Conservation (phyloP, 495 filamentous ascomycete genomes). For the Hypoxylon crocopeplum region DNA sequence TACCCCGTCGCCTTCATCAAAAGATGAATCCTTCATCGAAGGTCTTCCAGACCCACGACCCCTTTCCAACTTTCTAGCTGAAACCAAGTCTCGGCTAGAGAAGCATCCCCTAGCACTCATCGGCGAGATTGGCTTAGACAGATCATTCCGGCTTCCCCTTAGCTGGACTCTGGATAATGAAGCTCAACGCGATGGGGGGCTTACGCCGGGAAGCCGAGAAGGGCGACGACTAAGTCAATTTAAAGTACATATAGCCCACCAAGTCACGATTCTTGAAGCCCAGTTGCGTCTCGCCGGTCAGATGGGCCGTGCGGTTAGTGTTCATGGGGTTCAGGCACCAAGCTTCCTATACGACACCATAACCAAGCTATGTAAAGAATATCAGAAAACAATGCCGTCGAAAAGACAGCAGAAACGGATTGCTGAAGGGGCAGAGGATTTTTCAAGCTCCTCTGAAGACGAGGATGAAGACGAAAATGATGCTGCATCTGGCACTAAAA, state of each 20-base stretch:
- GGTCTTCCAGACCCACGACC: conserved; percentile 74
- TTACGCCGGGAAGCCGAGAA: conserved; percentile 83
- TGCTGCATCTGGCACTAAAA: conserved; percentile 11
- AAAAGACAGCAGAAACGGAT: conserved; percentile 62
- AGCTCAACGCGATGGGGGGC: conserved; percentile 53
- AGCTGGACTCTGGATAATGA: conserved; percentile 54
- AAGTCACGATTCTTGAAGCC: conserved; percentile 74
- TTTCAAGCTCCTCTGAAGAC: conserved; percentile 52
- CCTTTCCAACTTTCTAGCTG: conserved; percentile 68
- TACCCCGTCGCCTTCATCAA: conserved; percentile 55
- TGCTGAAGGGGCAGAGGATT: conserved; percentile 54
- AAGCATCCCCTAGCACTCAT: conserved; percentile 73
- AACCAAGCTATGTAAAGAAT: conserved; percentile 78
- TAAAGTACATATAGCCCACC: conserved; percentile 79
- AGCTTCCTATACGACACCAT: conserved; percentile 80
- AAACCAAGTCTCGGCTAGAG: conserved; percentile 68
- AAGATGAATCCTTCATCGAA: conserved; percentile 66
- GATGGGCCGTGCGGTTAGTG: conserved; percentile 77
- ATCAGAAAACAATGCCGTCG: conserved; percentile 73
- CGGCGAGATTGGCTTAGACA: conserved; percentile 90
- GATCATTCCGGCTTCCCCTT: conserved; percentile 80
- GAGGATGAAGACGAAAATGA: conserved; percentile 40
- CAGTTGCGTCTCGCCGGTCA: conserved; percentile 89
- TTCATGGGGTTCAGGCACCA: conserved; percentile 93
- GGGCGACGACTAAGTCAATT: conserved; percentile 75